Percentiles rank a stretch among this genome's conserved stretches.
phyloP scores from a whole-genome alignment of 2,329 filamentous ascomycete species.

The Penicillium sp. region DNA sequence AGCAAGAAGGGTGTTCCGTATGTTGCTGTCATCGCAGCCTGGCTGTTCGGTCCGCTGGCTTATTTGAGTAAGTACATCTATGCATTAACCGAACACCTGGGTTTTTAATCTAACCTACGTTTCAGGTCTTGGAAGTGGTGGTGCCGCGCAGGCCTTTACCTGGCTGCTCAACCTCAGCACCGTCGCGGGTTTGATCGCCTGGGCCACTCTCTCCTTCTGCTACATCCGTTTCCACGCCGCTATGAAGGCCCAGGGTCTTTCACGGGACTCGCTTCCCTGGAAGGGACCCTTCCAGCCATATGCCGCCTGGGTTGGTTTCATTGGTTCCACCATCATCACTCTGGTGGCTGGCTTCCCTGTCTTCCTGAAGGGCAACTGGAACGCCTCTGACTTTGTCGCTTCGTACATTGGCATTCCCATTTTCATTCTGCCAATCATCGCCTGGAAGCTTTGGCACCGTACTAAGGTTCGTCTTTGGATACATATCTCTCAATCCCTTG shows the following conservation, averaged over 20 bases:
- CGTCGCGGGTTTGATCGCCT: constrained; percentile 52
- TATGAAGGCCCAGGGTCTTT: constrained; percentile 41
- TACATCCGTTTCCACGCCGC: constrained; percentile 58
- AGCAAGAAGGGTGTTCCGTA: constrained; percentile 59
- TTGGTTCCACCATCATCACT: constrained; percentile 61
- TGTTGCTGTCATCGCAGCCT: constrained; percentile 58
- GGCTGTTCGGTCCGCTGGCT: constrained; percentile 45
- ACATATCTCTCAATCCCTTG: not conserved
- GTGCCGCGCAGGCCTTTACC: constrained; percentile 40
- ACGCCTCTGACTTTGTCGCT: constrained; percentile 39
- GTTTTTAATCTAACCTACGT: not conserved
- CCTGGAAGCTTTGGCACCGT: constrained; percentile 43
- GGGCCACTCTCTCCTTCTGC: constrained; percentile 45
- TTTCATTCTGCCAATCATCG: constrained; percentile 44
- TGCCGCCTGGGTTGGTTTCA: constrained; percentile 61
- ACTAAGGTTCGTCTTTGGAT: constrained; percentile 37
- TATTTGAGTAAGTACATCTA: constrained; percentile 37
- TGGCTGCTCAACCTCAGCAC: constrained; percentile 50
- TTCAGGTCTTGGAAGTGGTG: constrained; percentile 36
- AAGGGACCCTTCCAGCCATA: constrained; percentile 59
- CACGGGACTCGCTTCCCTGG: constrained; percentile 49
- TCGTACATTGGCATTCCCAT: constrained; percentile 47
- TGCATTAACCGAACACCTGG: too few relatives aligned
- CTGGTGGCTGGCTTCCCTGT: constrained; percentile 69
- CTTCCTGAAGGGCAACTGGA: constrained; percentile 37